Base-by-base conservation (phyloP, 306 rosid genomes). In the Lagenaria siceraria region DNA sequence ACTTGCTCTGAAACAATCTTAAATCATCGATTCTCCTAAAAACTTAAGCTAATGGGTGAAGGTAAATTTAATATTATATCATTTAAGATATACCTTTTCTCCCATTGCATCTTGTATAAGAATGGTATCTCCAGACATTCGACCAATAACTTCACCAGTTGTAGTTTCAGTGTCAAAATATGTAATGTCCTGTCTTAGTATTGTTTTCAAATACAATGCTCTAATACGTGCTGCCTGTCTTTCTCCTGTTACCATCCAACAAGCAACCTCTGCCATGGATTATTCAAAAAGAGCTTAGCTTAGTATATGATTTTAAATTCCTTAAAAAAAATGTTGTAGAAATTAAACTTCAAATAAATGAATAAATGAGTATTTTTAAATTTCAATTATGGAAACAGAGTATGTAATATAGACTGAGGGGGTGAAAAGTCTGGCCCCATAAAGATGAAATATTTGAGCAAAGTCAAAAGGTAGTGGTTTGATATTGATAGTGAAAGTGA, bases 101-200 rank as follows among this genome's bases (percentile, higher is more conserved):
- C 97, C 96, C 97, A 91, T 91, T 79, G 97, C 94, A 21, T 90
- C 90, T 84, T 91, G 97, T 64, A 94, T 94, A 84, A 94, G 93
- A 83, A 91, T 85, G 78, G 96, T 94, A 77, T 91, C 98, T 4
- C 98, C 97, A 18, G 97, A 91, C 98, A 91, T 94, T 78, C 97
- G 90, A 6, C 96, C 90, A 79, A 91, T 87, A 31, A 91, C 89
- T 69, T 94, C 97, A 51, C 98, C 97, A 0, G 95, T 90, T 38
- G 84, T 83, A 3, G 96, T 89, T 83, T 94, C 89, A 22, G 92
- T 90, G 83, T 94, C 98, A 42, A 94, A 91, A 86, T 83, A 94
- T 24, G 87, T 88, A 83, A 94, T 89, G 74, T 94, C 98, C 22
- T 94, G 98, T 63, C 93, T 84, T 1, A 91, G 68, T 71, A 91